Evolutionary conservation across 164 flowering plant species (phyloP).

Genomic region (Sextonia rubra): DNA sequence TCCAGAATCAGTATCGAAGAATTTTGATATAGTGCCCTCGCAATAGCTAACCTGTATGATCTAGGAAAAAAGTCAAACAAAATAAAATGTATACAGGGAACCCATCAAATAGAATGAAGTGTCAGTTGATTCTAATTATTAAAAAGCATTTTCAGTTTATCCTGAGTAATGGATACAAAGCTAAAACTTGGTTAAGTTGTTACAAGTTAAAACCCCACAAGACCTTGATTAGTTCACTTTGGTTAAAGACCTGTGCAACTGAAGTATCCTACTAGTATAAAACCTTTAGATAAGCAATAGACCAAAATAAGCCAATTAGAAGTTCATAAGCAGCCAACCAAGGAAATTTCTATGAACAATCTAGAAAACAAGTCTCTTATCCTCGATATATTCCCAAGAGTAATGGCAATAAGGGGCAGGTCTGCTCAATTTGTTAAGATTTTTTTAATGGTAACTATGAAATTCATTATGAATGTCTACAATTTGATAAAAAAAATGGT

Average conservation of each 20-base stretch:
- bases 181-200: background rate
- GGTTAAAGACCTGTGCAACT: too few relatives aligned
- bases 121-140: background rate
- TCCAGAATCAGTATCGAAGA: constrained; percentile 83
- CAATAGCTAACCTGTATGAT: constrained; percentile 78
- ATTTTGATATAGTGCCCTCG: constrained; percentile 91
- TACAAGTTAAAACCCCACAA: background rate
- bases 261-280: background rate
- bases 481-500: too few relatives aligned
- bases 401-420: too few relatives aligned
- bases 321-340: background rate
- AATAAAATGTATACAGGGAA: too few relatives aligned
- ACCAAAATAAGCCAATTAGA: background rate
- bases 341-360: background rate
- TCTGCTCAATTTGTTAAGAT: too few relatives aligned
- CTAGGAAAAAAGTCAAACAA: background rate
- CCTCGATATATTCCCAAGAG: too few relatives aligned
- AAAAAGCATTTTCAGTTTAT: background rate
- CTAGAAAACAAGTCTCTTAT: too few relatives aligned
- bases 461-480: too few relatives aligned
- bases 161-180: background rate
- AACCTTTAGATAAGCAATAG: background rate
- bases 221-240: background rate
- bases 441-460: too few relatives aligned
- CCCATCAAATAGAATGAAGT: background rate